Percentiles rank a stretch among this genome's conserved stretches.
phyloP scores from a whole-genome alignment of 495 filamentous ascomycete genomes.

The Lepraria neglecta region DNA sequence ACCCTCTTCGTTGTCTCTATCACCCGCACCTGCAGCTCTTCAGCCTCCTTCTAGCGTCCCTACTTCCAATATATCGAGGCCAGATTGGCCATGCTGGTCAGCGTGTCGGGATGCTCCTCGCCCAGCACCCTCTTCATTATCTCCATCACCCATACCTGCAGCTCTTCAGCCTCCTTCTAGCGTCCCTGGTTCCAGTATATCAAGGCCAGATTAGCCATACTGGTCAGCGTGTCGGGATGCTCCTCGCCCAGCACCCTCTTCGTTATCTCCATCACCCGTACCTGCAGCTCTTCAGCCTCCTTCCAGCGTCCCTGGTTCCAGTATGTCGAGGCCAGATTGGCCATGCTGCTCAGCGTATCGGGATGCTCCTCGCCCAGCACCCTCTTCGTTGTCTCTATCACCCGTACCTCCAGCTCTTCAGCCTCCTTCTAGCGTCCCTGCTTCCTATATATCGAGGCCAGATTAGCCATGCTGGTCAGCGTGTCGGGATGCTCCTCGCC shows the following conservation, averaged over 20 bases:
- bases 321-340: slow-evolving; percentile 2
- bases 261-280: slow-evolving; percentile 25
- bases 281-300: background rate
- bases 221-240: slow-evolving; percentile 34
- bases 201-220: slow-evolving; percentile 31
- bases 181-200: slow-evolving; percentile 8
- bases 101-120: too few species aligned
- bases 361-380: background rate
- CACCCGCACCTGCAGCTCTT: too few species aligned
- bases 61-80: too few species aligned
- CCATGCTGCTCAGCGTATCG: slow-evolving; percentile 14
- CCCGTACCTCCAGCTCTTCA: background rate
- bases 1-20: too few species aligned
- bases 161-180: background rate
- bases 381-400: background rate
- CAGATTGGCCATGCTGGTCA: too few species aligned
- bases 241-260: slow-evolving; percentile 19
- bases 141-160: too few species aligned
- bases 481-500: slow-evolving; percentile 4
- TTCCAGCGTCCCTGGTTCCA: slow-evolving; percentile 2
- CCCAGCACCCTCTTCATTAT: background rate
- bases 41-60: too few species aligned
- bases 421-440: slow-evolving; percentile 20
- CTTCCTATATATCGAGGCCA: background rate
- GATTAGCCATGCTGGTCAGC: slow-evolving; percentile 10